Conservation (phyloP, 441 rosid species). For the Flueggea neowawraea region DNA sequence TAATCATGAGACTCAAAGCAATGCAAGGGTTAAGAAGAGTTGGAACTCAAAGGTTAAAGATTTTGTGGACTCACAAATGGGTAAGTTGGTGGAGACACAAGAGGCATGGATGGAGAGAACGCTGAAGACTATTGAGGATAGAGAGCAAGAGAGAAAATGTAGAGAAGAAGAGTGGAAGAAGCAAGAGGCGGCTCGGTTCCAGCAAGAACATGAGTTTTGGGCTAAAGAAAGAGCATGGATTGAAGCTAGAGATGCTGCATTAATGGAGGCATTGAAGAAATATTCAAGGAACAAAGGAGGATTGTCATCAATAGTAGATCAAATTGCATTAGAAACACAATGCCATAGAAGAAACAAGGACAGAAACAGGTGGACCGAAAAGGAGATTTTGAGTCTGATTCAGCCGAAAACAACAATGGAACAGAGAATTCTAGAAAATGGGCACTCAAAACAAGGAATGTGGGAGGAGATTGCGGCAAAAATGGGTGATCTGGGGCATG, state of each 20-base stretch:
- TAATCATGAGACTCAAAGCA: conserved; percentile 14
- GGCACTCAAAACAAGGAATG: conserved; percentile 19
- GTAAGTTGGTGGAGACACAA: conserved; percentile 41
- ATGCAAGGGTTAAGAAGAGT: conserved; percentile 17
- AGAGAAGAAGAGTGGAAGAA: conserved; percentile 52
- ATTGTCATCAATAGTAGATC: conserved; percentile 13
- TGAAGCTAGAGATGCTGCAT: conserved; percentile 46
- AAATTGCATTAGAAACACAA: conserved; percentile 14
- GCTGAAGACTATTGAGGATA: conserved; percentile 45
- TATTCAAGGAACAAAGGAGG: conserved; percentile 16
- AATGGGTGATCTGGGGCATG: conserved; percentile 38
- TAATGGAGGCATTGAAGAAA: conserved; percentile 42
- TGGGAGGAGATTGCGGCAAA: conserved; percentile 43
- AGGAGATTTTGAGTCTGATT: conserved; percentile 34
- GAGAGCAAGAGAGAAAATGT: conserved; percentile 39
- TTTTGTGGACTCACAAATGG: conserved; percentile 40
- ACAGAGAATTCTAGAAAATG: conserved; percentile 28
- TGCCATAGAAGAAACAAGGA: conserved; percentile 4
- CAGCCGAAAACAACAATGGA: conserved; percentile 35
- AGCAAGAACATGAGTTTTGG: conserved; percentile 39
- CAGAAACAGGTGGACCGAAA: conserved; percentile 26
- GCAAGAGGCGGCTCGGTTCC: conserved; percentile 37
- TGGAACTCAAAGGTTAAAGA: conserved; percentile 47
- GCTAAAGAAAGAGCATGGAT: conserved; percentile 51
- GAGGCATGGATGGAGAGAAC: conserved; percentile 63